Evolutionary conservation across 371 early-diverging fungal species (phyloP).

Genomic region (Actinomucor elegans): DNA sequence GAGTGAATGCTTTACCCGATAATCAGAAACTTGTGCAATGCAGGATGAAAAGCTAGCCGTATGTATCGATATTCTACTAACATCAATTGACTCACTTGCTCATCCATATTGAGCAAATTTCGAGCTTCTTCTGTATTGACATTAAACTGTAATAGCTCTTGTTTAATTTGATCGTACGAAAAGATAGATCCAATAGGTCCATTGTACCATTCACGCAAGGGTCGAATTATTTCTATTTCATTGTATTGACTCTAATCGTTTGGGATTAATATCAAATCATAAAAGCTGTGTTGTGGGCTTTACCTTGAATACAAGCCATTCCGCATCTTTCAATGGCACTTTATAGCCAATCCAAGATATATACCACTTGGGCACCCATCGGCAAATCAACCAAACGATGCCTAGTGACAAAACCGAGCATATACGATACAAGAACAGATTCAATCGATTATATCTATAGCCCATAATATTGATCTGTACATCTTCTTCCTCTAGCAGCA

Average conservation of each 20-base stretch:
- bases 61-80: conserved; percentile 81
- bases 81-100: conserved; percentile 39
- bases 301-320: conserved; percentile 68
- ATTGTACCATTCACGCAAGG: conserved; percentile 61
- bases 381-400: conserved; percentile 69
- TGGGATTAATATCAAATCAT: background rate
- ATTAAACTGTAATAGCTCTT: conserved; percentile 31
- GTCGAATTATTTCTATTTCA: conserved; percentile 56
- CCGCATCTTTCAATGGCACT: conserved; percentile 67
- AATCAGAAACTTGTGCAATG: conserved; percentile 69
- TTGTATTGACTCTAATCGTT: conserved; percentile 74
- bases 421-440: conserved; percentile 58
- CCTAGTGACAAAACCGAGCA: conserved; percentile 72
- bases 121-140: conserved; percentile 16
- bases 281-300: too few relatives aligned
- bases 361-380: conserved; percentile 85
- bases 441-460: conserved; percentile 48
- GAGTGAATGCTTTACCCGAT: conserved; percentile 38
- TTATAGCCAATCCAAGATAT: conserved; percentile 61
- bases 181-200: conserved; percentile 75
- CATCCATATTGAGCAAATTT: conserved; percentile 34
- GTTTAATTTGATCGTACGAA: conserved; percentile 42
- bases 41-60: conserved; percentile 83
- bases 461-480: conserved; percentile 64
- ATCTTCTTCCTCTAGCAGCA: conserved; percentile 44